Evolutionary conservation across 108 stramenopile species (phyloP).

Genomic region (Seminavis robusta): DNA sequence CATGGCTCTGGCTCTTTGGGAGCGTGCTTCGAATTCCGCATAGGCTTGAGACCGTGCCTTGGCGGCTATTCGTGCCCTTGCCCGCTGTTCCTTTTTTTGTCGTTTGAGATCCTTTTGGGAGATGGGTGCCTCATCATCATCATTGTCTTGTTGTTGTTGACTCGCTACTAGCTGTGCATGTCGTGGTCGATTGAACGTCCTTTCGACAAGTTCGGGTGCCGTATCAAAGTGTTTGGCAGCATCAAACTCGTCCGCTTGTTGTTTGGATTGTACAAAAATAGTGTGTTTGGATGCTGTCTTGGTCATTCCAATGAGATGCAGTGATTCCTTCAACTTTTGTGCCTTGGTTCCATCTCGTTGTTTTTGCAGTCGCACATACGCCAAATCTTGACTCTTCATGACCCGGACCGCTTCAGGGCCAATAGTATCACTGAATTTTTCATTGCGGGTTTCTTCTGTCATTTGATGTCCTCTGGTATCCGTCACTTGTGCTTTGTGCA

Average conservation of each 20-base stretch:
- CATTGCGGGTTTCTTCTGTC: slow-evolving; percentile 41
- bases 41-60: slow-evolving; percentile 67
- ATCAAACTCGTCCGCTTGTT: slow-evolving; percentile 73
- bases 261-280: slow-evolving; percentile 64
- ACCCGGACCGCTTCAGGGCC: slow-evolving; percentile 66
- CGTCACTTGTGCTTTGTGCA: slow-evolving; percentile 83
- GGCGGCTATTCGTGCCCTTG: slow-evolving; percentile 45
- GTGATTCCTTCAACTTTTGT: slow-evolving; percentile 67
- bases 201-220: slow-evolving; percentile 74
- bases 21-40: slow-evolving; percentile 82
- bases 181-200: slow-evolving; percentile 80
- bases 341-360: slow-evolving; percentile 75
- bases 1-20: slow-evolving; percentile 51
- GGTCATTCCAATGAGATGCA: slow-evolving; percentile 63
- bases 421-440: slow-evolving; percentile 40
- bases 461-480: slow-evolving; percentile 50
- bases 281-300: slow-evolving; percentile 51
- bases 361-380: slow-evolving; percentile 82
- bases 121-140: slow-evolving; percentile 31
- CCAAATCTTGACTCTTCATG: slow-evolving; percentile 97
- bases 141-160: slow-evolving; percentile 15
- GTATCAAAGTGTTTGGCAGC: slow-evolving; percentile 88
- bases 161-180: background rate
- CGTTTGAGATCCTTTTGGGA: slow-evolving; percentile 35
- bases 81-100: slow-evolving; percentile 34